Base-by-base conservation (phyloP, 2,329 filamentous ascomycete species). In the Alternaria metachromatica region DNA sequence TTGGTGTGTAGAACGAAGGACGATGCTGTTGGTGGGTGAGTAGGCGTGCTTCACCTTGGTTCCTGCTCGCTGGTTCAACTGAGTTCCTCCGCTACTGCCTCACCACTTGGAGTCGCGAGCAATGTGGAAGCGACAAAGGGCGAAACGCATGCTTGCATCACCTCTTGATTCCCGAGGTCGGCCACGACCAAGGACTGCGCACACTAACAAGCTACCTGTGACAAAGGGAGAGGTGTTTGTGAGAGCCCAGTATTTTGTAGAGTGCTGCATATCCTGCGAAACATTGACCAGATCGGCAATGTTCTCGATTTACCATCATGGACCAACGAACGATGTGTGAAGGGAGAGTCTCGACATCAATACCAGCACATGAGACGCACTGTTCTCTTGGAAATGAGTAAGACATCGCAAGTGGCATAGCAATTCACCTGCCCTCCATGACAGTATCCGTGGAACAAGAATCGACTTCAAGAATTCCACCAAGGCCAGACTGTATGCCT, bases 371-470 rank as follows among this genome's bases (percentile, higher is more conserved):
- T 5, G 7, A n/a, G 33, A 37, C 15, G 1, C 1, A 15, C 13
- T n/a, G 4, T 37, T 33, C 30, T 37, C 13, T 2, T 2, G 2
- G 6, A 6, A 37, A 1, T 15, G 3, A n/a, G 1, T 15, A 1
- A 9, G 15, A 18, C 37, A 41, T 11, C 8, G 2, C 0, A 18
- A 41, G 9, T 1, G 15, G 3, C 5, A 0, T 18, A 10, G 9
- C 5, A 41, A 8, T 41, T 41, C 37, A 11, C 5, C 1, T 41
- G 37, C 8, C 37, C 37, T 41, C 7, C 37, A 10, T 3, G n/a
- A 41, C 2, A 41, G n/a, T 2, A 4, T 18, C 9, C n/a, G n/a
- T 41, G 3, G 33, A 41, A n/a, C 1, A 0, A 10, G 18, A 0
- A 11, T 41, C n/a, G 37, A 41, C n/a, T 41, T 41, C 9, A 9